Evolutionary conservation across 306 rosid species (phyloP), one percentile per base, ranked within the genome.

Genomic region (Nissolia schottii): DNA sequence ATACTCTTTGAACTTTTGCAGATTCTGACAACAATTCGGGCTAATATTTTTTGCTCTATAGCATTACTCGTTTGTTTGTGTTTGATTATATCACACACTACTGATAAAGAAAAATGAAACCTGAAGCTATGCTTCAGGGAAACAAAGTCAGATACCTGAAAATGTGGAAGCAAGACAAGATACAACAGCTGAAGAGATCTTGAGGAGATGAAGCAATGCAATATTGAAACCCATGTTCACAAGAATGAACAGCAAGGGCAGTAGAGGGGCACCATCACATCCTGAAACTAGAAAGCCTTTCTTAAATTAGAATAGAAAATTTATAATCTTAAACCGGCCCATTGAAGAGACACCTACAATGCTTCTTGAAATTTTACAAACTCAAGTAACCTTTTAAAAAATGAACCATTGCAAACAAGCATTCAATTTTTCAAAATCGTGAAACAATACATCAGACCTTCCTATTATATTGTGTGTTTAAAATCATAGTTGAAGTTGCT

Each of bases 121-220:
- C 20, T 41, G 37, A 41, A 45, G 61, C 56, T 34, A 35, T 31
- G 28, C 1, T 3, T 49, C 10, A 20, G 8, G 25, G 46, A 64
- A 70, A 79, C 38, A 70, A 63, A 18, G n/a, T 19, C 1, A 46
- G 73, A 48, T 83, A 92, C 98, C 98, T 81, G 95, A 86, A 82
- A 92, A 87, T 41, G 98, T 92, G 35, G 96, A 87, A 66, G 98
- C 96, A 41, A 92, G 96, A 72, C 83, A 82, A 73, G 96, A 90
- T 77, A 90, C 87, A 79, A 92, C 96, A 25, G 96, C 98, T 4
- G 98, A 92, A 54, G 96, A 92, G 77, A 92, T 90, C 86, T 90
- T 88, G 50, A 88, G 88, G 69, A 92, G 98, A 79, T 90, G 92
- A 66, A 90, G 90, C 87, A 92, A 72, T 29, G 98, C 84, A 66